Base-by-base conservation (phyloP, 495 filamentous ascomycete genomes). In the Aspergillus carlsbadensis region DNA sequence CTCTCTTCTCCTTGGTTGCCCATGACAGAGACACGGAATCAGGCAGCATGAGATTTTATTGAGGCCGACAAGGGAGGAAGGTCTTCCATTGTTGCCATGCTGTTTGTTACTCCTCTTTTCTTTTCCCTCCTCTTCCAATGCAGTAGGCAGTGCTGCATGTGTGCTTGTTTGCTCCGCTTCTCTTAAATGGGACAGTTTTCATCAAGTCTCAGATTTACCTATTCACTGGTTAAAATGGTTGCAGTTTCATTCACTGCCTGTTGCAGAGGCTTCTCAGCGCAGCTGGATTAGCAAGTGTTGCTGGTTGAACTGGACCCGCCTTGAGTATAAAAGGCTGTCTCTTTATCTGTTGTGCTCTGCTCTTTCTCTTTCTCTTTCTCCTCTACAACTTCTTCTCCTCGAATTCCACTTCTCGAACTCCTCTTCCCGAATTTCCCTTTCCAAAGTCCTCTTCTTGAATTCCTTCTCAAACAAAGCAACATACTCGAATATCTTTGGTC, bases 101-200 rank as follows among this genome's bases (percentile, higher is more conserved):
- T 17, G 49, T 52, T 39, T 52, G 35, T 52, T 35, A 8, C 29
- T 34, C 43, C 43, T 50, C 24, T 36, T 24, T 21, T 50, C n/a
- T 29, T 13, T 14, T 29, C n/a, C 21, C 29, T 54, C 3, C 26
- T 6, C 17, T 45, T n/a, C 40, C 10, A 8, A 29, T 8, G 11
- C 45, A 21, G 11, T 33, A n/a, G 20, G n/a, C 41, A 8, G 8
- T 8, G 11, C 45, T 14, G 11, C 47, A n/a, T 14, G n/a, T 18
- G 20, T 22, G 26, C 26, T 24, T 43, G 47, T 39, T 36, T 50
- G 47, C 34, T 24, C 15, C 13, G 3, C 34, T 39, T 3, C 26
- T 29, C 26, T 29, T 36, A 14, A 21, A 15, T n/a, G n/a, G n/a
- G n/a, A 15, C 14, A 20, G 10, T 14, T 8, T 36, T 20, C 17